Percentiles rank a stretch among this genome's conserved stretches.
Conservation (phyloP, 805 yeast species). For the Suhomyces sp. region DNA sequence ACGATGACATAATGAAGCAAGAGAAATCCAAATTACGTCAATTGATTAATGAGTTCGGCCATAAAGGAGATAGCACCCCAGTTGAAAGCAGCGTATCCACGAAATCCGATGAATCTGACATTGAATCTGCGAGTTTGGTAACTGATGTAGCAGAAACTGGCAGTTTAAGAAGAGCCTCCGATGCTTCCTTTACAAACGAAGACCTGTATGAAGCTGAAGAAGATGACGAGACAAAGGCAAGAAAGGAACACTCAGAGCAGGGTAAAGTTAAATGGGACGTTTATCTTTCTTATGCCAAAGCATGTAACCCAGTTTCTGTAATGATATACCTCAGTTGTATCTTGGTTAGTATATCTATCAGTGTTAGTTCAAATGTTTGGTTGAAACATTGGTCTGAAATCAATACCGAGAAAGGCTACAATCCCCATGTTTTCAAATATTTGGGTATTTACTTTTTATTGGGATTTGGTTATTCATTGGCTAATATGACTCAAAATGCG, state of each 20-base stretch:
- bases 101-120: constrained; percentile 4
- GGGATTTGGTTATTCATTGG: constrained; percentile 65
- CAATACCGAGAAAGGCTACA: constrained; percentile 63
- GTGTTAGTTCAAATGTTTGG: constrained; percentile 83
- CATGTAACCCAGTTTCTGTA: constrained; percentile 75
- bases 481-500: constrained; percentile 62
- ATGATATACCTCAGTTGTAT: constrained; percentile 53
- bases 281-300: constrained; percentile 77
- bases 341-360: constrained; percentile 54
- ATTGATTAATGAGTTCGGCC: constrained; percentile 64
- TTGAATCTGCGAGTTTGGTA: constrained; percentile 21
- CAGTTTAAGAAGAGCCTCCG: constrained; percentile 61
- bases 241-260: constrained; percentile 81
- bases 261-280: constrained; percentile 92
- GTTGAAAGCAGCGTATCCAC: constrained; percentile 14
- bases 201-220: constrained; percentile 35
- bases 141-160: constrained; percentile 31
- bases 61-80: constrained; percentile 25
- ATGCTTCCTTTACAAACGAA: constrained; percentile 40
- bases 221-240: constrained; percentile 38
- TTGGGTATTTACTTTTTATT: constrained; percentile 71
- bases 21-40: constrained; percentile 49
- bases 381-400: constrained; percentile 96
- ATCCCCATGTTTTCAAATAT: constrained; percentile 71
- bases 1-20: constrained; percentile 47